Base-by-base conservation (phyloP, 495 filamentous ascomycete species). In the Aspergillus bridgeri region DNA sequence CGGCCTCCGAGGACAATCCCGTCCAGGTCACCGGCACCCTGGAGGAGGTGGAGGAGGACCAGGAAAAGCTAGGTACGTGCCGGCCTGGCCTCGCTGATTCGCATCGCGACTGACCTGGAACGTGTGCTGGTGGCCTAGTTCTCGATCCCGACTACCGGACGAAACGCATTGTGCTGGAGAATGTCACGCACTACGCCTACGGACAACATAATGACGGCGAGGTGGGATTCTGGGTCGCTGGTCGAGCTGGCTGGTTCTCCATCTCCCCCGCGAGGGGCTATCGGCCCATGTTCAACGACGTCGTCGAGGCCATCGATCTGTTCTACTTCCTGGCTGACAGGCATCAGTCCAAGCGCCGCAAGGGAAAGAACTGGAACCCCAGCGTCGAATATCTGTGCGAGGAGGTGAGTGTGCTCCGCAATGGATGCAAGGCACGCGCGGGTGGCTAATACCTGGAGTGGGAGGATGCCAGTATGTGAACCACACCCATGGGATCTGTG, bases 211-310 rank as follows among this genome's bases (percentile, higher is more conserved):
- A 78, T 11, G 79, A 86, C 61, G 79, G 82, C 6, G 79, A 77
- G 20, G 76, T 85, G 38, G 79, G 81, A 33, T 70, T 92, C 48
- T 96, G 90, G 90, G 88, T 89, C 27, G 82, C 84, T 33, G 90
- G 90, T 48, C 71, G 77, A 57, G 83, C 87, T n/a, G 90, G 89
- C 54, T 93, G 89, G 89, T 93, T 85, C 70, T 81, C 86, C 66
- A 82, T 94, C 23, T 70, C 75, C 21, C 86, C 90, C 2, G 78
- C 84, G 49, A 74, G 75, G 47, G 67, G 74, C 3, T 96, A 89
- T 69, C 69, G 76, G 55, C 62, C 70, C 3, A 83, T 84, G 53
- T 91, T 83, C 73, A 75, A 82, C 52, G 74, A 82, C 15, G 89
- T 92, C 74, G 77, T 80, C 23, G 84, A 90, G 71, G 88, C 85